Conservation (phyloP, 2,329 filamentous ascomycete species). For the Plectosphaerella sp. region DNA sequence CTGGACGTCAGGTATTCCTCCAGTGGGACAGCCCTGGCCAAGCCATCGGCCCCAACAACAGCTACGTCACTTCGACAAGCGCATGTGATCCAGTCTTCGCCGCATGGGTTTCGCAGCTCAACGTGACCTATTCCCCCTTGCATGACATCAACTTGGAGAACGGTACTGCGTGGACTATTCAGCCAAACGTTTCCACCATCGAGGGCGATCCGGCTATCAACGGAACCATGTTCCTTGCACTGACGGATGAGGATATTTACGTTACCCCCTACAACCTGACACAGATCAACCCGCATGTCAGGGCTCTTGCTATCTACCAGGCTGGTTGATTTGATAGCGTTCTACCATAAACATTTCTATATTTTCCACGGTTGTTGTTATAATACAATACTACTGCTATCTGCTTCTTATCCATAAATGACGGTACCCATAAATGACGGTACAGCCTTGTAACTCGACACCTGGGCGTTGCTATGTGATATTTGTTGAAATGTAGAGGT, state of each 20-base stretch:
- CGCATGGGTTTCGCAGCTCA: conserved; percentile 74
- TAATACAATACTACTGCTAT: too few relatives aligned
- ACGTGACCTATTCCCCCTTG: conserved; percentile 65
- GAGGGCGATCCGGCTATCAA: conserved; percentile 67
- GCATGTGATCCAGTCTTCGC: conserved; percentile 62
- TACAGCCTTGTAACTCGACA: too few relatives aligned
- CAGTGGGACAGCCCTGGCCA: conserved; percentile 68
- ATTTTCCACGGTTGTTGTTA: too few relatives aligned
- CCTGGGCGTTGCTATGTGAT: too few relatives aligned
- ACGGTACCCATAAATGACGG: too few relatives aligned
- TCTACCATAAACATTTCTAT: too few relatives aligned
- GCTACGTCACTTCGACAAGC: conserved; percentile 63
- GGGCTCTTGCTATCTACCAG: conserved; percentile 71
- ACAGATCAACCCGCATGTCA: conserved; percentile 71
- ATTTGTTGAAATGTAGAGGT: too few relatives aligned
- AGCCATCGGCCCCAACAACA: conserved; percentile 74
- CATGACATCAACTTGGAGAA: conserved; percentile 39
- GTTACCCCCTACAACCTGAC: conserved; percentile 75
- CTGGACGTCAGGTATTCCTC: conserved; percentile 67
- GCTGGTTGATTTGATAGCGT: conserved; percentile 54
- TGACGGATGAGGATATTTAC: conserved; percentile 65
- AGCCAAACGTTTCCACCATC: conserved; percentile 67
- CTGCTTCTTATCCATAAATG: too few relatives aligned
- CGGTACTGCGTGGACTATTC: conserved; percentile 61
- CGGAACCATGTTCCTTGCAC: conserved; percentile 72